A percentile compares a stretch with the other conserved stretches of the same genome.
Evolutionary conservation across 164 flowering plant species (phyloP).

Genomic region (Nymphaea thermarum): DNA sequence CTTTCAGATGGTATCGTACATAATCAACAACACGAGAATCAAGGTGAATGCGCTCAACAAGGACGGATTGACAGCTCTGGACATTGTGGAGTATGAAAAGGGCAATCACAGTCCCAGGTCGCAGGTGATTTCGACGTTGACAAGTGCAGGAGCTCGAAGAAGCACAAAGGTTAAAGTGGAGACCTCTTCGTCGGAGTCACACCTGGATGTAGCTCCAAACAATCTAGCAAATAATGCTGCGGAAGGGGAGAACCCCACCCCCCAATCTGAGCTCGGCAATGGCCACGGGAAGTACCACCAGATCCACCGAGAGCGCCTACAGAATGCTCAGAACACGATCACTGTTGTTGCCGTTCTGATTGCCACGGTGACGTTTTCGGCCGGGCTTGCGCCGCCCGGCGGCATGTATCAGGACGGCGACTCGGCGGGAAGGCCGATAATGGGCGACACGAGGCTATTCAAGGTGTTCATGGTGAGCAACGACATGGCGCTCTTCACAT

Average conservation of each 20-base stretch:
- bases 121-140: neutral
- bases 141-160: no score
- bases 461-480: conserved; percentile 44
- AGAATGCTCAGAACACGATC: conserved; percentile 45
- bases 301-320: conserved; percentile 30
- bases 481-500: conserved; percentile 35
- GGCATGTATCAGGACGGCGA: conserved; percentile 26
- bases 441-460: conserved; percentile 27
- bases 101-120: neutral
- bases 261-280: neutral
- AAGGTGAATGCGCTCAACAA: neutral
- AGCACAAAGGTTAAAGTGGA: no score
- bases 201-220: neutral
- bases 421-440: conserved; percentile 17
- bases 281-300: conserved; percentile 17
- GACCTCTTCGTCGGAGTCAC: no score
- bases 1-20: neutral
- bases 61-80: conserved; percentile 2
- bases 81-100: neutral
- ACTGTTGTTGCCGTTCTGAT: conserved; percentile 45
- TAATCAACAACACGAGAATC: neutral
- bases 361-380: conserved; percentile 45
- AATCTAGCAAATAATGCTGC: neutral
- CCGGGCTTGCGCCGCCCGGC: conserved; percentile 53
- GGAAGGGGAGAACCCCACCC: neutral